Evolutionary conservation across 768 basidiomycete species (phyloP), one percentile per base, ranked within the genome.

Genomic region (Hypsizygus marmoreus): DNA sequence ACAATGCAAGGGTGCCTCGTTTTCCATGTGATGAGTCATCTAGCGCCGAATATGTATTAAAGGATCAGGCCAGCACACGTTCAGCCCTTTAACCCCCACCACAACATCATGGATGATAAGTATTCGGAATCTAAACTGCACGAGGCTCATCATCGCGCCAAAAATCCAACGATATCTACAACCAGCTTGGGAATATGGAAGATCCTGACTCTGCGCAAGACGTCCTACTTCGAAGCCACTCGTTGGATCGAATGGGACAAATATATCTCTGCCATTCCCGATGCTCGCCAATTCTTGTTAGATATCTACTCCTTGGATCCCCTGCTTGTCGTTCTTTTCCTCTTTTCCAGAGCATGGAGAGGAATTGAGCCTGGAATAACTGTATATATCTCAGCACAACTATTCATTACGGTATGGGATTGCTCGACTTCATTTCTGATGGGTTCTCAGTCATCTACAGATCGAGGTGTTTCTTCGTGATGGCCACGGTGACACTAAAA

Each of bases 331-430:
- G n/a, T 47, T 12, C 22, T 55, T 9, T 50, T 40, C 32, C 19
- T 55, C 12, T 20, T 26, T 9, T 40, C 42, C 14, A 47, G 49
- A 11, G 46, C 31, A 7, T 55, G 53, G 53, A 51, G 39, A 19
- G 46, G 36, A 1, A 41, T 54, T 11, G 53, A 50, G 40, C 53
- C 53, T 47, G 53, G 45, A 19, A 48, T 54, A 6, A 41, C 7
- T 2, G 43, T 54, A 10, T 48, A 54, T 14, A 47, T 54, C 13
- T 47, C 53, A 4, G 47, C 49, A 3, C 53, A 38, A 12, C 45
- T 54, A 9, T 50, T 29, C 37, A 19, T 44, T 8, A 40, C 49
- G 36, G 48, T 54, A 43, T 7, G 45, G 20, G 11, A 28, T 10
- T 8, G 10, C n/a, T 28, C 3, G 5, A 6, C 3, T 14, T 12